These are phyloP conservation scores for Endothia cerciana DNA, from an alignment of 2,329 filamentous ascomycete genomes.

Conservation along the genomic window DNA sequence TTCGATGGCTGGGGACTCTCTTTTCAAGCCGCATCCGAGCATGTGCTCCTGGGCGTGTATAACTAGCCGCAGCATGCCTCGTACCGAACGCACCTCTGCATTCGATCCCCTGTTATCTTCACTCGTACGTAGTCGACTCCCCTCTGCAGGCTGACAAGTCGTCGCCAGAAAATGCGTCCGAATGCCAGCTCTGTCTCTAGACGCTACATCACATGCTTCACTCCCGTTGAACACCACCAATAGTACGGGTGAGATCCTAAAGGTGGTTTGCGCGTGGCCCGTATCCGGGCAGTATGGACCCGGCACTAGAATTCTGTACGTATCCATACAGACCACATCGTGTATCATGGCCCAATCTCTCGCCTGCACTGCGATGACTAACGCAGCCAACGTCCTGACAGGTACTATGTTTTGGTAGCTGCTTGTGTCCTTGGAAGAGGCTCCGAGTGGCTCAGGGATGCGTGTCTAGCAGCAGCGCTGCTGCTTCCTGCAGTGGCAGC, in stretches of 20 bases:
- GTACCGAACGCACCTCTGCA: background rate
- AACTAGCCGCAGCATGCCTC: slow-evolving; percentile 2
- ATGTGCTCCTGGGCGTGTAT: background rate
- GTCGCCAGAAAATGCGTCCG: background rate
- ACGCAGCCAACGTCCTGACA: slow-evolving; percentile 32
- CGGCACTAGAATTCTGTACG: slow-evolving; percentile 56
- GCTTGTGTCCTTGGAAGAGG: slow-evolving; percentile 67
- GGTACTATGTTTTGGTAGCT: slow-evolving; percentile 67
- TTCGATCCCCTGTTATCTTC: background rate
- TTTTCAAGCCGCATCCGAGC: background rate
- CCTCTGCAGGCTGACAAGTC: background rate
- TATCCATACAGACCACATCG: slow-evolving; percentile 19
- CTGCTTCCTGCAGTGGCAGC: slow-evolving; percentile 67
- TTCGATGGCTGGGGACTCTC: background rate
- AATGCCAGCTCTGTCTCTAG: slow-evolving; percentile 13
- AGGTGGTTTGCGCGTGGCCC: slow-evolving; percentile 61
- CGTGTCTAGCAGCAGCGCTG: slow-evolving; percentile 65
- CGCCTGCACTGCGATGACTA: background rate
- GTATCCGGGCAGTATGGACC: slow-evolving; percentile 61
- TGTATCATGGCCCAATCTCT: slow-evolving; percentile 13
- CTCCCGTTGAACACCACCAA: background rate
- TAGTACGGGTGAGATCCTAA: background rate
- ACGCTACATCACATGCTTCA: background rate
- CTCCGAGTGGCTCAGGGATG: slow-evolving; percentile 63
- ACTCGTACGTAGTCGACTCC: background rate